Evolutionary conservation across 2,329 filamentous ascomycete species (phyloP).

Genomic region (Neospermospora avenae): DNA sequence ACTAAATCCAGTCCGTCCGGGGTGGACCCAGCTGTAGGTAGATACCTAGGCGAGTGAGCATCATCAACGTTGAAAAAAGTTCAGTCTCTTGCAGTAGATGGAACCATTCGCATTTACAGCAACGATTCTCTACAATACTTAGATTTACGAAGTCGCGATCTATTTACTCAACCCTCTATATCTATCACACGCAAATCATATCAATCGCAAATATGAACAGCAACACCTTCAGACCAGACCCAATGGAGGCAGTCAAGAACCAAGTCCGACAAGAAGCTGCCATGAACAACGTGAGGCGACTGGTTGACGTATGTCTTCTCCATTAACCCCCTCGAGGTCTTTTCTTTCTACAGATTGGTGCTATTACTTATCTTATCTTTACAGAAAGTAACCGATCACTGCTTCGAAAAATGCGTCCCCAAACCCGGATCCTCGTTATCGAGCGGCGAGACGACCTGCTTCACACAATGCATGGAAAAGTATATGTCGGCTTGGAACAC

Average conservation of each 20-base stretch:
- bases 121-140: not conserved
- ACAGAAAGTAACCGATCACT: slow-evolving; percentile 77
- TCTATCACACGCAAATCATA: not conserved
- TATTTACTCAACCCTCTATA: not conserved
- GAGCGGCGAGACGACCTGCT: slow-evolving; percentile 65
- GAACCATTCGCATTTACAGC: not conserved
- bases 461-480: slow-evolving; percentile 78
- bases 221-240: slow-evolving; percentile 28
- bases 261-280: slow-evolving; percentile 54
- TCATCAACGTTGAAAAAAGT: slow-evolving; percentile 17
- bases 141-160: not conserved
- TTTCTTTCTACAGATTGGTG: slow-evolving; percentile 36
- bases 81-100: not conserved
- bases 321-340: no score
- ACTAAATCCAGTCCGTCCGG: no score
- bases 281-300: slow-evolving; percentile 63
- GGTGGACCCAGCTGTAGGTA: slow-evolving; percentile 3
- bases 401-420: slow-evolving; percentile 74
- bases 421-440: slow-evolving; percentile 62
- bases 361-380: slow-evolving; percentile 28
- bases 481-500: slow-evolving; percentile 80
- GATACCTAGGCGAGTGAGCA: slow-evolving; percentile 11
- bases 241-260: slow-evolving; percentile 47
- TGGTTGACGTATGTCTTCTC: slow-evolving; percentile 60
- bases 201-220: slow-evolving; percentile 26